These are phyloP conservation scores for Vanrija sp. DNA, from an alignment of 1,284 basidiomycete genomes.

Conservation along the genomic window DNA sequence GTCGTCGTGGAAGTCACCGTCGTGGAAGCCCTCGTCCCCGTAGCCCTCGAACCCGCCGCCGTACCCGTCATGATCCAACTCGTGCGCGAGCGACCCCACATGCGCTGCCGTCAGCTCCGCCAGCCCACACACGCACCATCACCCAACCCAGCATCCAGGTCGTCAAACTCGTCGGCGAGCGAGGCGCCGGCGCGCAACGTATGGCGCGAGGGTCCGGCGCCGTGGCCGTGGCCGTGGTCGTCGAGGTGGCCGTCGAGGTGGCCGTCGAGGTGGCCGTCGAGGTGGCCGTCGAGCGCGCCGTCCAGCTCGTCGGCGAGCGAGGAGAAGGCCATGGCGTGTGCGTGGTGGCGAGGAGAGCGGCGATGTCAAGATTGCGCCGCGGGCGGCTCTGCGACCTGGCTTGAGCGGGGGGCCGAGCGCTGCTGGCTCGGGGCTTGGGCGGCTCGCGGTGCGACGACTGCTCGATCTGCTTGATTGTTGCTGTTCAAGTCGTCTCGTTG, in stretches of 20 bases:
- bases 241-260: neutral
- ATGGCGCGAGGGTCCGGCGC: too few relatives aligned
- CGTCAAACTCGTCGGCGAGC: conserved; percentile 6
- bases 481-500: neutral
- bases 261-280: neutral
- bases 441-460: too few relatives aligned
- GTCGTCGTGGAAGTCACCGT: neutral
- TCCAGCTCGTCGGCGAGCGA: conserved; percentile 16
- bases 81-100: conserved; percentile 6
- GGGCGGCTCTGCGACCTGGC: neutral
- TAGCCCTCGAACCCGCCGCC: neutral
- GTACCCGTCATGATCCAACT: conserved; percentile 5
- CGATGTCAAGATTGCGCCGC: neutral
- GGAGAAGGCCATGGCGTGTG: conserved; percentile 9
- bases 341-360: neutral
- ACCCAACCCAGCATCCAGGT: neutral
- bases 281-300: neutral
- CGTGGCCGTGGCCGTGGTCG: neutral
- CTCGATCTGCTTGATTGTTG: too few relatives aligned
- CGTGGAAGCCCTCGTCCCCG: neutral
- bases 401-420: too few relatives aligned
- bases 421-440: too few relatives aligned
- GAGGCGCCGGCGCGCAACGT: conserved; percentile 1
- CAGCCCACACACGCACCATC: neutral
- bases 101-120: neutral